phyloP scores from a whole-genome alignment of 345 rosid species.

The Angophora floribunda region DNA sequence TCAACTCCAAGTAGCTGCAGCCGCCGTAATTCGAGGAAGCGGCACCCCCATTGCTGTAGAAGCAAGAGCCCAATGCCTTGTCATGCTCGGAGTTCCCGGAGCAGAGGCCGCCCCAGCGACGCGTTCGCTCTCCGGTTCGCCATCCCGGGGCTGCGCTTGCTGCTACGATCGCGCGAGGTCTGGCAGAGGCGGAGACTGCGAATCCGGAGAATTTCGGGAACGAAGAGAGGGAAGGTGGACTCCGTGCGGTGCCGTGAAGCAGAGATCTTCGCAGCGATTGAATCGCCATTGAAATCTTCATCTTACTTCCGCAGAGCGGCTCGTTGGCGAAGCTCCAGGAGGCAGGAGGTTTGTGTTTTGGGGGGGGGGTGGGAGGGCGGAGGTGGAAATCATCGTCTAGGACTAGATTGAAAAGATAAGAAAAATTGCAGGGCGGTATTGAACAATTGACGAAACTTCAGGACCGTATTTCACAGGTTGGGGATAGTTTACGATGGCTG shows the following conservation, averaged over 20 bases:
- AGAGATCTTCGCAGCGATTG: neutral
- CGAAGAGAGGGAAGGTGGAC: neutral
- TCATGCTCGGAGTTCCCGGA: neutral
- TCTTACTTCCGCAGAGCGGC: neutral
- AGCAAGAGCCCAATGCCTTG: neutral
- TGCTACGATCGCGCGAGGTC: neutral
- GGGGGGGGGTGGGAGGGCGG: neutral
- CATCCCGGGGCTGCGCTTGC: neutral
- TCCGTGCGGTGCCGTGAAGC: neutral
- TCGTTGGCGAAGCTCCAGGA: neutral
- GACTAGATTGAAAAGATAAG: neutral
- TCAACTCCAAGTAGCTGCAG: slow-evolving; percentile 33
- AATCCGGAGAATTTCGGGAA: neutral
- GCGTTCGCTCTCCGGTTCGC: neutral
- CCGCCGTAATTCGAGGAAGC: neutral
- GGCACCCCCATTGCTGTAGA: neutral
- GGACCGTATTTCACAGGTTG: neutral
- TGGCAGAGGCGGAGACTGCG: neutral
- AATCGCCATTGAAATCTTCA: neutral
- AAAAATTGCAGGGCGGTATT: neutral
- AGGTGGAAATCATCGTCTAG: neutral
- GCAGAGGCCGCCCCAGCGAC: neutral
- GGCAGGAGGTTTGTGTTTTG: neutral
- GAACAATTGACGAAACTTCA: neutral
- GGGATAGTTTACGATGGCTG: neutral